Percentiles rank a stretch among this genome's conserved stretches.
phyloP scores from a whole-genome alignment of 2,329 filamentous ascomycete genomes.

The Lecanicillium sp. region DNA sequence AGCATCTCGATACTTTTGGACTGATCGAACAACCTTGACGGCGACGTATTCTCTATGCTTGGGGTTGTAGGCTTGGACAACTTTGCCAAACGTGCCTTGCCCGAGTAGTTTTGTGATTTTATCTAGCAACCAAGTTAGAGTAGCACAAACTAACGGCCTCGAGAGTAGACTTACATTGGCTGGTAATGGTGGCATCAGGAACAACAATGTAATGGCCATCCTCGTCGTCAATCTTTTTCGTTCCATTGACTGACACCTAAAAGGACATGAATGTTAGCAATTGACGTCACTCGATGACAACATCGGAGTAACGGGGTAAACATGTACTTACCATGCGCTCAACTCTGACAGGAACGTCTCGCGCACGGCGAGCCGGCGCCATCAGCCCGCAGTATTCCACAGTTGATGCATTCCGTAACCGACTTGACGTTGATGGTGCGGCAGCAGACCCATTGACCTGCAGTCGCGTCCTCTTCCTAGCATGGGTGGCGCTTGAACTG shows the following conservation, averaged over 20 bases:
- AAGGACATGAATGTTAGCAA: too few species aligned
- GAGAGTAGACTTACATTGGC: conserved; percentile 5
- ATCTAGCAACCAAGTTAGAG: not conserved
- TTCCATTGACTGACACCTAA: too few species aligned
- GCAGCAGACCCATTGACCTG: conserved; percentile 42
- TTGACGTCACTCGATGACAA: too few species aligned
- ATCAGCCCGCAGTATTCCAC: too few species aligned
- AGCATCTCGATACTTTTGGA: conserved; percentile 9
- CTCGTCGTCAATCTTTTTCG: conserved; percentile 59
- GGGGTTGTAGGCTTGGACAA: conserved; percentile 8
- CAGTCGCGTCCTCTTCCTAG: conserved; percentile 9
- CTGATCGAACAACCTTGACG: conserved; percentile 8
- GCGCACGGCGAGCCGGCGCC: conserved; percentile 30
- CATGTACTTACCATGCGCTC: too few species aligned
- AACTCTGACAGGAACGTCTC: conserved; percentile 50
- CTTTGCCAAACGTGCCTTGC: conserved; percentile 5
- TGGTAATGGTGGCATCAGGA: conserved; percentile 47
- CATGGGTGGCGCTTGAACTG: too few species aligned
- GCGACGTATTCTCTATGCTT: conserved; percentile 7
- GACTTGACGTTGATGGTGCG: conserved; percentile 49
- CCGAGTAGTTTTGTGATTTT: conserved; percentile 8
- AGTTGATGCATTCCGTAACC: too few species aligned
- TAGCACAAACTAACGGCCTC: not conserved
- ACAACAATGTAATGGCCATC: conserved; percentile 88
- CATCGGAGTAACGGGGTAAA: too few species aligned